Base-by-base conservation (phyloP, 2,329 filamentous ascomycete species). In the Neofusicoccum parvum region DNA sequence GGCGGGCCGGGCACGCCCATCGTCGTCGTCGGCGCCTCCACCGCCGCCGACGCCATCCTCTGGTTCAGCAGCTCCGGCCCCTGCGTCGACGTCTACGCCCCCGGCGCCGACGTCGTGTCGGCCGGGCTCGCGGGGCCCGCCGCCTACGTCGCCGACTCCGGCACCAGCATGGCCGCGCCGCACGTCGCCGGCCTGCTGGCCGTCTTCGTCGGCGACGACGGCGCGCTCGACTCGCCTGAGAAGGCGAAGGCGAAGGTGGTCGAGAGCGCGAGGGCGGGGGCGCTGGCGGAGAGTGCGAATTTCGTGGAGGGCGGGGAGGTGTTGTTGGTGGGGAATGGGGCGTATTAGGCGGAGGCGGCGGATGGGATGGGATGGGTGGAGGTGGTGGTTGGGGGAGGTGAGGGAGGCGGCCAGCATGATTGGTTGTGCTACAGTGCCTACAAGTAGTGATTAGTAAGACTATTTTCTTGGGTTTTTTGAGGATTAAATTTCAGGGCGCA, bases 151-250 rank as follows among this genome's bases (percentile, higher is more conserved):
- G 80, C 73, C 53, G 81, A 86, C 69, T 82, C 80, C 15, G 87
- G 86, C 32, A 88, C 87, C 11, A 85, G 81, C 60, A 88, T 88
- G 86, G 87, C 88, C 43, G 84, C 84, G 23, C 88, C 88, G 9
- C 88, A 90, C 73, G 81, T 90, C 51, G 83, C 86, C 43, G 88
- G 88, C 62, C 80, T 90, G 11, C 86, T 86, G 20, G 88, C 88
- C 41, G 90, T 90, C 76, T 79, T 90, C 49, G 87, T 90, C 64
- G 67, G 0, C 67, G 70, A 3, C 71, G 36, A 43, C 2, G 37
- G n/a, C 1, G 53, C 3, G 20, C 23, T 23, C 23, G 3, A 23
- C 23, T 23, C 23, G 23, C 9, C 37, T 23, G 37, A 2, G 36
- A 23, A 20, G 53, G 20, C 37, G 39, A 58, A 58, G 53, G 53